phyloP scores from a whole-genome alignment of 225 moss, liverwort and hornwort genomes.

The Physcomitrium patens region DNA sequence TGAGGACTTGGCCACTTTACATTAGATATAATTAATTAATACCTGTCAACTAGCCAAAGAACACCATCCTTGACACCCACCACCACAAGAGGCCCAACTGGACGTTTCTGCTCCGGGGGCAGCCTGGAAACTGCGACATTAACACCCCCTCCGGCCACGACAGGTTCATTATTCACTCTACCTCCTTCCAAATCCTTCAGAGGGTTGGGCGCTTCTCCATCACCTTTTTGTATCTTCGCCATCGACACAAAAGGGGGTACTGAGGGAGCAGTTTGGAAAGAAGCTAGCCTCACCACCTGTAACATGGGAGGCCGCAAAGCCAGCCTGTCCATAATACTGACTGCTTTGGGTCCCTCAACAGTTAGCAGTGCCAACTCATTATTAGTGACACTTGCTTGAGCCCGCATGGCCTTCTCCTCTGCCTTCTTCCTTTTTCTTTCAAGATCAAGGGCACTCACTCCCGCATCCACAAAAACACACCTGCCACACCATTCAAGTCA shows the following conservation, averaged over 20 bases:
- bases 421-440: slow-evolving; percentile 92
- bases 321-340: slow-evolving; percentile 65
- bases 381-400: slow-evolving; percentile 75
- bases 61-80: slow-evolving; percentile 97
- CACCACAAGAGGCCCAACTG: slow-evolving; percentile 90
- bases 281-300: slow-evolving; percentile 98
- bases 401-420: slow-evolving; percentile 74
- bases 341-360: slow-evolving; percentile 73
- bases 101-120: slow-evolving; percentile 94
- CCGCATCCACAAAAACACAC: slow-evolving; percentile 99
- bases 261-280: slow-evolving; percentile 89
- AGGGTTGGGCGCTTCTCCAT: slow-evolving; percentile 66
- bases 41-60: slow-evolving; percentile 99
- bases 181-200: slow-evolving; percentile 82
- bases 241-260: slow-evolving; percentile 82
- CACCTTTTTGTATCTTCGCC: slow-evolving; percentile 79
- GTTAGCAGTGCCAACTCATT: slow-evolving; percentile 85
- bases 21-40: slow-evolving; percentile 24
- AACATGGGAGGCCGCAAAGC: slow-evolving; percentile 94
- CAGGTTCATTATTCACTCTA: slow-evolving; percentile 74
- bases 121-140: slow-evolving; percentile 93
- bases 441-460: slow-evolving; percentile 88
- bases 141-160: slow-evolving; percentile 92
- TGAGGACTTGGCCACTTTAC: slow-evolving; percentile 13
- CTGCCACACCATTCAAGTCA: slow-evolving; percentile 47